Evolutionary conservation across 2,329 filamentous ascomycete genomes (phyloP).

Genomic region (Aspergillus intermedius): DNA sequence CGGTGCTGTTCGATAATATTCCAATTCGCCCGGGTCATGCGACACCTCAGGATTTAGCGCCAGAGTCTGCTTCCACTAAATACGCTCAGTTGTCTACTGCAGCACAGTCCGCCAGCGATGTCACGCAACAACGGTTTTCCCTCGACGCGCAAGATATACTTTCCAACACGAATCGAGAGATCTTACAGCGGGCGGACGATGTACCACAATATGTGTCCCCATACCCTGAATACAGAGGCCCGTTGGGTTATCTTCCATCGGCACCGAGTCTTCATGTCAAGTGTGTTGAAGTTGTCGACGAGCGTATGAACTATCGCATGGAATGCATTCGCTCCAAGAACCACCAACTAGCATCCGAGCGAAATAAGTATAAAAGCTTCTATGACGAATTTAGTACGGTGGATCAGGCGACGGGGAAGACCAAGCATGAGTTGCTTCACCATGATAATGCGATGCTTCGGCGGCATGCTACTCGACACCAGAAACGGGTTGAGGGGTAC

Average conservation of each 20-base stretch:
- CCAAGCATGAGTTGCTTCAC: slow-evolving; percentile 13
- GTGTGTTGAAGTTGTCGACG: slow-evolving; percentile 19
- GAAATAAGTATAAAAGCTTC: slow-evolving; percentile 22
- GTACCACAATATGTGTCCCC: slow-evolving; percentile 24
- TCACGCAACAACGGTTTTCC: slow-evolving; percentile 17
- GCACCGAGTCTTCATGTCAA: slow-evolving; percentile 23
- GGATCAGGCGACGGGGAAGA: slow-evolving; percentile 24
- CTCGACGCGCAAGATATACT: slow-evolving; percentile 17
- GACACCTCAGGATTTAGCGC: not conserved
- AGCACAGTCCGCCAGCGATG: slow-evolving; percentile 9
- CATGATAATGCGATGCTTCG: slow-evolving; percentile 19
- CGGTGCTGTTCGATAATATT: not conserved
- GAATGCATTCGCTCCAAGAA: slow-evolving; percentile 16
- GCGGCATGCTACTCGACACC: slow-evolving; percentile 18
- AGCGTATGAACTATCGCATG: slow-evolving; percentile 17
- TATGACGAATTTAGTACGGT: slow-evolving; percentile 16
- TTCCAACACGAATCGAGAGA: slow-evolving; percentile 17
- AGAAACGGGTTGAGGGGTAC: slow-evolving; percentile 18
- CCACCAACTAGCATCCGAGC: slow-evolving; percentile 20
- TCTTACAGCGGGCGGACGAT: slow-evolving; percentile 13
- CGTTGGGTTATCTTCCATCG: slow-evolving; percentile 25
- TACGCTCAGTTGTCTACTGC: not conserved
- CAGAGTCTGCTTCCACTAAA: not conserved
- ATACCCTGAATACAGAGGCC: slow-evolving; percentile 21
- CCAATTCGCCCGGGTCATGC: not conserved